Percentiles rank a stretch among this genome's conserved stretches.
phyloP scores from a whole-genome alignment of 2,329 filamentous ascomycete species.

The Penicillium sp. region DNA sequence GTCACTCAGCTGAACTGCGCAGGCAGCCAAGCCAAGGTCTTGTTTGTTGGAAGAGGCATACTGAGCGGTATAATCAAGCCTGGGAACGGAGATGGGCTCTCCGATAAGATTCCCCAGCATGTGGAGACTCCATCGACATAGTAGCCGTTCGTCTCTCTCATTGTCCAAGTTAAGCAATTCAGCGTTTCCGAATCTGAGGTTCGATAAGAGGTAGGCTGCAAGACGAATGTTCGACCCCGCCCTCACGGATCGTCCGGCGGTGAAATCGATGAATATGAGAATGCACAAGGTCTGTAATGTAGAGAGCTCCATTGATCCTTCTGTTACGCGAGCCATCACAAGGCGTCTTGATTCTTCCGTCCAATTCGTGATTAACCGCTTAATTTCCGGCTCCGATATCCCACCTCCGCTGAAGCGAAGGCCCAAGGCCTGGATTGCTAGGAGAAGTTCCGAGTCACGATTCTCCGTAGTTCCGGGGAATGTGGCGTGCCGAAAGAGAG shows the following conservation, averaged over 20 bases:
- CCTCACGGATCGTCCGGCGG: conserved; percentile 24
- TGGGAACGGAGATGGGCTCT: conserved; percentile 20
- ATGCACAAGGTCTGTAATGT: conserved; percentile 41
- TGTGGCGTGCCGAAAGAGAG: conserved; percentile 31
- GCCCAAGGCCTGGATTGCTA: conserved; percentile 36
- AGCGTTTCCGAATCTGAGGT: conserved; percentile 9
- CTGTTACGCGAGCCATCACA: conserved; percentile 33
- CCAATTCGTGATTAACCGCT: conserved; percentile 23
- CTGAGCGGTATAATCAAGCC: neutral
- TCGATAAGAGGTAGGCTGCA: conserved; percentile 24
- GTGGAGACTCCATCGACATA: conserved; percentile 40
- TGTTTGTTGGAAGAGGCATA: conserved; percentile 15
- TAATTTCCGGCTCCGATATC: conserved; percentile 13
- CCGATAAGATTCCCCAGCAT: conserved; percentile 46
- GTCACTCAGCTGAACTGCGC: conserved; percentile 47
- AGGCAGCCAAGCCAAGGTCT: conserved; percentile 45
- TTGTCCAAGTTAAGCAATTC: conserved; percentile 25
- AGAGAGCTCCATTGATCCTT: conserved; percentile 38
- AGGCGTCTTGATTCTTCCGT: conserved; percentile 27
- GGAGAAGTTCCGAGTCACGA: conserved; percentile 34
- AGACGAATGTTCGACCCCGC: conserved; percentile 27
- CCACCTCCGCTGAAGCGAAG: conserved; percentile 30
- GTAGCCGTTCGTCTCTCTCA: conserved; percentile 28
- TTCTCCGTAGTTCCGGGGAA: conserved; percentile 23
- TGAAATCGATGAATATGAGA: conserved; percentile 22